These are phyloP conservation scores for Suillus decipiens DNA, from an alignment of 768 basidiomycete genomes.

Conservation along the genomic window DNA sequence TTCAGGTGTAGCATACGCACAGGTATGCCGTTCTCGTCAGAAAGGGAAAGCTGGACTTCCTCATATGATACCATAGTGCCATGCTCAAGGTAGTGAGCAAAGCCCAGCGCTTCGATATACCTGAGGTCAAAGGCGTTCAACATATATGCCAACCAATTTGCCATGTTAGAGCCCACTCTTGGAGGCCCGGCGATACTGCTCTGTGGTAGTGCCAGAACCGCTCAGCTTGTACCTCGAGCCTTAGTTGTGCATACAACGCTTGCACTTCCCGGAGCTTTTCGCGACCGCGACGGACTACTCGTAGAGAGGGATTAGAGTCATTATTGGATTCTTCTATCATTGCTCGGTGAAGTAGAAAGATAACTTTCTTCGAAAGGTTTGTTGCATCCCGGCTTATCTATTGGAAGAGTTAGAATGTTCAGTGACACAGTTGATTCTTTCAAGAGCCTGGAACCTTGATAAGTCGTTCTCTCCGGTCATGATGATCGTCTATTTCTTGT, in stretches of 20 bases:
- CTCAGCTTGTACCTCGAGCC: slow-evolving; percentile 62
- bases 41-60: slow-evolving; percentile 66
- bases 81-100: slow-evolving; percentile 81
- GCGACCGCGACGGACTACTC: slow-evolving; percentile 52
- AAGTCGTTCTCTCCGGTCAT: slow-evolving; percentile 87
- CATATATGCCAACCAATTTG: not conserved
- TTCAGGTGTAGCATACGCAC: slow-evolving; percentile 45
- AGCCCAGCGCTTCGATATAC: slow-evolving; percentile 92
- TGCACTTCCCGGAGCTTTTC: slow-evolving; percentile 71
- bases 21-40: slow-evolving; percentile 58
- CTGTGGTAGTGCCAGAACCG: slow-evolving; percentile 79
- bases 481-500: slow-evolving; percentile 74
- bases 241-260: slow-evolving; percentile 59
- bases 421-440: not conserved
- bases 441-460: slow-evolving; percentile 64
- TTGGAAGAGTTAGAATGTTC: slow-evolving; percentile 11
- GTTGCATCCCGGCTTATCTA: slow-evolving; percentile 88
- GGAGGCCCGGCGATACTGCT: slow-evolving; percentile 77
- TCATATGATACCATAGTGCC: slow-evolving; percentile 64
- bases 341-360: slow-evolving; percentile 88
- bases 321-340: slow-evolving; percentile 43
- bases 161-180: slow-evolving; percentile 51
- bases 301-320: slow-evolving; percentile 31
- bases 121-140: slow-evolving; percentile 25
- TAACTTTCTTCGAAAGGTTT: slow-evolving; percentile 87